Base-by-base conservation (phyloP, 1,284 basidiomycete genomes). In the Irpex lacteus region DNA sequence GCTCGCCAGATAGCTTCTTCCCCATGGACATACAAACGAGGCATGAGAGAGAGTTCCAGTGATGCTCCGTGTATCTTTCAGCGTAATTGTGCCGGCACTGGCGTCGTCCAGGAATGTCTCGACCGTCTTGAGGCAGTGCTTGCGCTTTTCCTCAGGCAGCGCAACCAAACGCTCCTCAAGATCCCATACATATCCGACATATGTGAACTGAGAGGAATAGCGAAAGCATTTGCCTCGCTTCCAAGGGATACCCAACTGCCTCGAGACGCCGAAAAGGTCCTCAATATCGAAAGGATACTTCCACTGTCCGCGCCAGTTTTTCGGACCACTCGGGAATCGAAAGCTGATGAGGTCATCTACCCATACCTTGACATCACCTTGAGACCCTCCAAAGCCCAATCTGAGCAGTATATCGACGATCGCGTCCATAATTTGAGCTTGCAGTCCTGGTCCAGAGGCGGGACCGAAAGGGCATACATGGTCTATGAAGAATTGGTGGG, bases 21-120 rank as follows among this genome's bases (percentile, higher is more conserved):
- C 26, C 26, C 73, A 70, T 2, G 40, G 62, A 1, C 40, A n/a
- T 15, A 79, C 71, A 21, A 78, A 77, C 0, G 75, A 59, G 3
- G 76, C 69, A 63, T 81, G 78, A 32, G 70, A 72, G 0, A 80
- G 68, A 7, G 75, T 72, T 8, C 78, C 75, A 63, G 77, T 49
- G 11, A 49, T 75, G 0, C 68, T 68, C 61, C 68, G 61, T 2
- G 71, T 67, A n/a, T 75, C 71, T 4, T 62, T 21, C 19, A 71
- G 62, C 0, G 66, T 34, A 47, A 70, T 66, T 0, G 21, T 21
- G 1, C 8, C 8, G 8, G 37, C 26, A 68, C n/a, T 0, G 79
- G 75, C 0, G 72, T 73, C 19, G 72, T 72, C 0, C 54, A 7
- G 9, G 18, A 53, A 53, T 15, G 18, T 9, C 9, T 26, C 50